Base-by-base conservation (phyloP, 2,329 filamentous ascomycete species). In the Nectriaceae sp. region DNA sequence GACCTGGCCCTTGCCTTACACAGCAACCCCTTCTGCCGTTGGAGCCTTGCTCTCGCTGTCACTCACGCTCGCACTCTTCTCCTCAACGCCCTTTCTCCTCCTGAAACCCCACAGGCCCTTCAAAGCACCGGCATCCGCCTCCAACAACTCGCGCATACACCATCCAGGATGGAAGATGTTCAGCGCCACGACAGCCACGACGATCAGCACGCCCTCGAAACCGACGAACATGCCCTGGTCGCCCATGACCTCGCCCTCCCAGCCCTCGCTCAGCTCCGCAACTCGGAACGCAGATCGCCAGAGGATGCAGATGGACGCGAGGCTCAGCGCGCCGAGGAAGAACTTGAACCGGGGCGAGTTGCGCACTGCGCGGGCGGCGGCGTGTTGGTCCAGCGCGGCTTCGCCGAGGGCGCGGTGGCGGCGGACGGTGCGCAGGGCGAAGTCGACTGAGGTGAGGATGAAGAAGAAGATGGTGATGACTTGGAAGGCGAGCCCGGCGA, bases 211-310 rank as follows among this genome's bases (percentile, higher is more conserved):
- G 38, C 80, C 78, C 71, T 85, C 82, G 44, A 85, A 75, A 4
- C 68, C 77, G 51, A 84, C 75, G 62, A 85, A 85, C 47, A 80
- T 68, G 31, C 69, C 70, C 68, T 85, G 72, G 31, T 78, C 66
- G 26, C 61, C 66, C 63, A 85, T 85, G 57, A 89, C 65, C 19
- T 74, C 66, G 0, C 84, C 84, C 3, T 62, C 66, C 79, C 83
- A 90, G 1, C 86, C 86, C 44, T 79, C 72, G 53, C 77, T 80
- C 54, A 89, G 68, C 74, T 89, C 85, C 1, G 79, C 80, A 19
- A 87, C 79, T 46, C 87, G 78, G 66, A 83, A 89, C 36, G 83
- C 78, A 54, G 79, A 84, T 8, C 87, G 75, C 59, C 80, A 79
- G 52, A 88, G 79, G 59, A 89, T 83, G 56, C 76, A 78, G 11